Conservation (phyloP, 768 basidiomycete genomes). For the Pholiota molesta region DNA sequence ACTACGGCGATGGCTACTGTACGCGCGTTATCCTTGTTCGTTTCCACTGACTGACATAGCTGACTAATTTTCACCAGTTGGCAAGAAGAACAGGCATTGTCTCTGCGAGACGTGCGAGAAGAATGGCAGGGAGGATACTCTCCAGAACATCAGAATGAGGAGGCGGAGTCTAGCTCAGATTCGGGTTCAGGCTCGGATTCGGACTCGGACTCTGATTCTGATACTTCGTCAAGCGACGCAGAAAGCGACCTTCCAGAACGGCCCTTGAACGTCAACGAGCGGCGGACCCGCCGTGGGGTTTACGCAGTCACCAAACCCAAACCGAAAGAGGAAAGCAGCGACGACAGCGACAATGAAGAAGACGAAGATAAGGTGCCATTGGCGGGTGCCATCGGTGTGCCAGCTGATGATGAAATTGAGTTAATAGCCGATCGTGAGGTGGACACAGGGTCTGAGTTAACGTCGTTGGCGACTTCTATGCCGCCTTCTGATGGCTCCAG, state of each 20-base stretch:
- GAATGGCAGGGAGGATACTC: constrained; percentile 73
- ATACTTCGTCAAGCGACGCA: constrained; percentile 39
- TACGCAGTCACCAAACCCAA: constrained; percentile 70
- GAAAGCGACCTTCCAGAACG: constrained; percentile 45
- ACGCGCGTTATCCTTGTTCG: constrained; percentile 36
- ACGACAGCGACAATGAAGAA: constrained; percentile 58
- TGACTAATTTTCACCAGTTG: constrained; percentile 30
- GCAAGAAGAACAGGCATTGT: constrained; percentile 53
- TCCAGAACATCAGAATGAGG: constrained; percentile 45
- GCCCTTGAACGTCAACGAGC: constrained; percentile 67
- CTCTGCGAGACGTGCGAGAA: constrained; percentile 88
- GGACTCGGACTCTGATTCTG: constrained; percentile 51
- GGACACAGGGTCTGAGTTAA: constrained; percentile 50
- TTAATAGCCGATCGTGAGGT: constrained; percentile 42
- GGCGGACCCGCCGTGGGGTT: constrained; percentile 80
- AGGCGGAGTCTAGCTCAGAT: constrained; percentile 48
- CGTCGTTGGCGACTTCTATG: constrained; percentile 45
- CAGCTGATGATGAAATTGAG: constrained; percentile 55
- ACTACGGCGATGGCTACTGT: constrained; percentile 93
- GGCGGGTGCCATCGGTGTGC: constrained; percentile 48
- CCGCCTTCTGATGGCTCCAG: constrained; percentile 32
- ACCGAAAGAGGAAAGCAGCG: constrained; percentile 60
- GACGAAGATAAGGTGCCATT: constrained; percentile 51
- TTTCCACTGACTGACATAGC: constrained; percentile 22
- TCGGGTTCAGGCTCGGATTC: constrained; percentile 53